Conservation (phyloP, 176 grass and related monocot species). For the Aegilops speltoides region DNA sequence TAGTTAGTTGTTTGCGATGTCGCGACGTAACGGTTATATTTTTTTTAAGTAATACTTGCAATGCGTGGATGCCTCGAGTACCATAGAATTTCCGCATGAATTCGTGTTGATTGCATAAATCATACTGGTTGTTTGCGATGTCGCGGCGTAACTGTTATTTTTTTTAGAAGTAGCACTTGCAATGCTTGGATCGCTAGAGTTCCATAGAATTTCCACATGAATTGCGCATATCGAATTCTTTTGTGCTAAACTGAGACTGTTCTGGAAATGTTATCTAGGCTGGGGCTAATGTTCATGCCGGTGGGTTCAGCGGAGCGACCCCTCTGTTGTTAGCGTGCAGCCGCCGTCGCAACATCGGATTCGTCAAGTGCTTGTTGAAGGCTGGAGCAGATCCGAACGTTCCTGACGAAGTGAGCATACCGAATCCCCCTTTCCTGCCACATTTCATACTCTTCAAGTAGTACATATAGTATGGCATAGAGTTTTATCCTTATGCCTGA, state of each 20-base stretch:
- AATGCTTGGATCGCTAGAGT: background rate
- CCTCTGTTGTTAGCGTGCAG: conserved; percentile 30
- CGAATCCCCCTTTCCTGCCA: background rate
- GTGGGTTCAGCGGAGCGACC: conserved; percentile 18
- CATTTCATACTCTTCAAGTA: background rate
- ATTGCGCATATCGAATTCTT: background rate
- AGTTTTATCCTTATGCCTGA: background rate
- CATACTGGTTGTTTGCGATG: background rate
- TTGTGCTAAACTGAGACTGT: background rate
- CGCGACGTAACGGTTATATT: no score
- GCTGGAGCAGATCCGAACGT: conserved; percentile 21
- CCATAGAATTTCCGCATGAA: background rate
- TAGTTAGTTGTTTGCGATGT: background rate
- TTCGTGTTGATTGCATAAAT: background rate
- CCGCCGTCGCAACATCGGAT: background rate
- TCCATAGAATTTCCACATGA: background rate
- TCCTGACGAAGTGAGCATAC: conserved; percentile 16
- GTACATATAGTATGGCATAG: background rate
- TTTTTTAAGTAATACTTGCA: background rate
- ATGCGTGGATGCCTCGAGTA: background rate
- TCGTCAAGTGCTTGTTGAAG: conserved; percentile 26
- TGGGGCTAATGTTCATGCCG: conserved; percentile 19
- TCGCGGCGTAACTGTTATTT: no score
- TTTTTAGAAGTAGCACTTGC: background rate
- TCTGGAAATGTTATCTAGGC: background rate